Base-by-base conservation (phyloP, 257 asterid species). In the Hygrophila difformis region DNA sequence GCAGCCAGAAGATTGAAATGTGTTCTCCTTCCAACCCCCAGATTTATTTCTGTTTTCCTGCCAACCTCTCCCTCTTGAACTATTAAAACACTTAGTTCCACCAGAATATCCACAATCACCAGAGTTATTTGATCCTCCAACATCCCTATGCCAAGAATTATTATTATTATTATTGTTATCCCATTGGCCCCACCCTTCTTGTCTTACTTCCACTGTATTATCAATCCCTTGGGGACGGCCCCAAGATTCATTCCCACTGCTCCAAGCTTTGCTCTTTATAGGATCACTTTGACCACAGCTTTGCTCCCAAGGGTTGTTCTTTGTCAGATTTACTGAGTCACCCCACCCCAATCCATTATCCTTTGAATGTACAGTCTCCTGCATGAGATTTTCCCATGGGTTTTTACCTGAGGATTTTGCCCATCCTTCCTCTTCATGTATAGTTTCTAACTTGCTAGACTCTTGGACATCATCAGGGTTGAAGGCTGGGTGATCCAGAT, bases 271-370 rank as follows among this genome's bases (percentile, higher is more conserved):
- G 40, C 56, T 68, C 54, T 61, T 72, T 28, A 59, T 53, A 33
- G 75, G 29, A 41, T 65, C 81, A 42, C 33, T 75, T 47, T 47
- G 18, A 20, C 53, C 44, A 65, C 43, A 41, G 39, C 53, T 70
- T 50, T 70, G 75, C 56, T 76, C 82, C 95, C 97, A 84, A 7
- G 89, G 84, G 53, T 78, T 56, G 3, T 39, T 70, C 6, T 44
- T 64, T 39, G 66, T 64, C 59, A 59, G 37, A 50, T 61, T 49
- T 37, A 51, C 54, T 0, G 71, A 35, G 45, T 65, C 70, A 31
- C 55, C 67, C 77, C 79, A 76, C 53, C 66, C 72, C 43, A 29
- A 58, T 39, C 39, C 53, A 8, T 13, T 35, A 51, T 72, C 73
- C 34, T 67, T 60, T 40, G 47, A 15, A 55, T 36, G 46, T 44